Base-by-base conservation (phyloP, 2,329 filamentous ascomycete species). In the Sarocladiaceae sp. region DNA sequence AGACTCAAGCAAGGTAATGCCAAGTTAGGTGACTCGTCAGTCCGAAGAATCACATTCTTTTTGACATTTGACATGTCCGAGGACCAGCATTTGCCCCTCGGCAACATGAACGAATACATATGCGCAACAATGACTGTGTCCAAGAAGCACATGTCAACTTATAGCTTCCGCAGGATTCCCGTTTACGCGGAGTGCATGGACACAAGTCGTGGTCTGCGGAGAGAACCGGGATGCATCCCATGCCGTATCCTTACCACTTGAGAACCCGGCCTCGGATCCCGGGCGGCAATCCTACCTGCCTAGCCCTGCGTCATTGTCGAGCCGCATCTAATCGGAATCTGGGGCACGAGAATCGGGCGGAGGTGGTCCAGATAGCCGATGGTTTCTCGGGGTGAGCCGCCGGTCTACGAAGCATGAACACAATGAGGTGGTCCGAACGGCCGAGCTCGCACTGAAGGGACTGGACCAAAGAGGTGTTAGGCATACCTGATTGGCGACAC, bases 341-440 rank as follows among this genome's bases (percentile, higher is more conserved):
- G n/a, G 26, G 26, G 44, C 12, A 48, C 44, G 44, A 48, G 25
- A 48, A 48, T 48, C 44, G 44, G 17, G 22, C 44, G 44, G 44
- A 48, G 44, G 6, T 22, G 44, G 44, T n/a, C 13, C 7, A 31
- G 15, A 48, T 48, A 48, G 26, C 44, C 44, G 28, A n/a, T 33
- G 44, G 26, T 28, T 13, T 12, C 44, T 48, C 44, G 44, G 44
- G 25, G 25, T 28, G 26, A 48, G 15, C 44, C 44, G 44, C 44
- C 44, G 44, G 44, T 48, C 44, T 48, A 48, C 44, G 44, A 48
- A 17, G 28, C 5, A 5, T 18, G 25, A 17, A 20, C n/a, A 28
- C 22, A 17, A 28, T 48, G n/a, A 20, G 5, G 5, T 33, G 8
- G 3, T 20, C 44, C 44, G 44, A 48, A 48, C 10, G 17, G 44